Evolutionary conservation across 2,329 filamentous ascomycete genomes (phyloP).

Genomic region (Trichophyton schoenleinii): DNA sequence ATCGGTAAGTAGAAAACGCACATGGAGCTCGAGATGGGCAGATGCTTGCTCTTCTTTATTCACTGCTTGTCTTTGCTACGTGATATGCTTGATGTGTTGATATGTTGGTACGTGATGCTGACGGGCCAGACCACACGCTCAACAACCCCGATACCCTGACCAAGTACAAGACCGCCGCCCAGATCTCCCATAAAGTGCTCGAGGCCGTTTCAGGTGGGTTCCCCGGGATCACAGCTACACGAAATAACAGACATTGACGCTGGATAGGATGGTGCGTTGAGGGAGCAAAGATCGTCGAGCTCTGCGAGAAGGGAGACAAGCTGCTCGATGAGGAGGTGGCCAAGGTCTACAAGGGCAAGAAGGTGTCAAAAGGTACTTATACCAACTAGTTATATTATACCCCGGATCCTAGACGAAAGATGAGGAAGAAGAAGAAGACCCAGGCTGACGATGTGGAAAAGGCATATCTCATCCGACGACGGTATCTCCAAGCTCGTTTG

Average conservation of each 20-base stretch:
- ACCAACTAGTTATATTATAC: too few species aligned
- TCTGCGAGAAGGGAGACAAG: constrained; percentile 94
- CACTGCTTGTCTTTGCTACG: too few species aligned
- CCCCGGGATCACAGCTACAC: too few species aligned
- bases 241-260: not conserved
- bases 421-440: not conserved
- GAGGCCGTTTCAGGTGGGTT: constrained; percentile 57
- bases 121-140: constrained; percentile 62
- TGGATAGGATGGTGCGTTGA: constrained; percentile 54
- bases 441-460: constrained; percentile 23
- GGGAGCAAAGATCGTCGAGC: constrained; percentile 80
- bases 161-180: constrained; percentile 95
- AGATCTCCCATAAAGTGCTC: constrained; percentile 92
- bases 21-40: too few species aligned
- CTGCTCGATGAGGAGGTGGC: constrained; percentile 82
- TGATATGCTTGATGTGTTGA: not conserved
- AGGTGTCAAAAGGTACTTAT: constrained; percentile 67
- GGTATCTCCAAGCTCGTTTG: constrained; percentile 81
- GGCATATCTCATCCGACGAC: constrained; percentile 90
- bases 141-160: constrained; percentile 89
- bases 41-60: too few species aligned
- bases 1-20: constrained; percentile 12
- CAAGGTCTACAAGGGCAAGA: constrained; percentile 98
- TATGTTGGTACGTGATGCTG: not conserved
- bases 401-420: too few species aligned